These are phyloP conservation scores for Suhomyces coccinellae DNA, from an alignment of 1,139 yeast genomes.

Conservation along the genomic window DNA sequence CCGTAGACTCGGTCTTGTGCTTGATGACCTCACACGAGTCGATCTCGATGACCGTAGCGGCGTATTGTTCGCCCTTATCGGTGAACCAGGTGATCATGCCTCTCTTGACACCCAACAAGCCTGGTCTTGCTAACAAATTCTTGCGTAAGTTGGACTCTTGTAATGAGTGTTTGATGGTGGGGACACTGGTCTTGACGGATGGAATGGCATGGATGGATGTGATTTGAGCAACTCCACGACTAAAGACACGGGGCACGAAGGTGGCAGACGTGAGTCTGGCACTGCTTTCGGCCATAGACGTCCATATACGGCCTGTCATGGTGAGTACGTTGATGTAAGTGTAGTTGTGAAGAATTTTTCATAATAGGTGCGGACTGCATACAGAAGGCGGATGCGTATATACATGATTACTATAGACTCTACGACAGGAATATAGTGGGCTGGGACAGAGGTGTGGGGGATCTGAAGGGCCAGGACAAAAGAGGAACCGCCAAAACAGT, in stretches of 20 bases:
- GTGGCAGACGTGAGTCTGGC: background rate
- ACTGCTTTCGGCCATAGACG: background rate
- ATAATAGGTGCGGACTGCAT: slow-evolving; percentile 4
- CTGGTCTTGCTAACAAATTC: slow-evolving; percentile 74
- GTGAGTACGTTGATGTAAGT: background rate
- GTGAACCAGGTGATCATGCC: slow-evolving; percentile 90
- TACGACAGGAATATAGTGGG: background rate
- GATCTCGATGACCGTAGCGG: slow-evolving; percentile 85
- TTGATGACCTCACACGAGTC: slow-evolving; percentile 84
- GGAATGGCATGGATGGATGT: slow-evolving; percentile 57
- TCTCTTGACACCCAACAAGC: slow-evolving; percentile 75
- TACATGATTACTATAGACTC: slow-evolving; percentile 3
- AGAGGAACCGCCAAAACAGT: no score
- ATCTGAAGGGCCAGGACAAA: no score
- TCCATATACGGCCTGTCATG: slow-evolving; percentile 8
- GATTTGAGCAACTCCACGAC: slow-evolving; percentile 48
- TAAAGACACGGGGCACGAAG: slow-evolving; percentile 17
- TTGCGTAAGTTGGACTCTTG: slow-evolving; percentile 63
- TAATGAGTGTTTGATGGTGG: slow-evolving; percentile 53
- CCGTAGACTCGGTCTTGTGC: slow-evolving; percentile 63
- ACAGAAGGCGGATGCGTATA: slow-evolving; percentile 5
- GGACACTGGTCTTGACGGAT: slow-evolving; percentile 43
- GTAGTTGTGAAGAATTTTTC: slow-evolving; percentile 1
- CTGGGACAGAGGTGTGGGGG: no score
- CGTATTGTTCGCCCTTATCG: slow-evolving; percentile 63